Percentiles rank a stretch among this genome's conserved stretches.
These are phyloP conservation scores for Magnusiomyces paraingens DNA, from an alignment of 1,139 yeast species.

Conservation along the genomic window DNA sequence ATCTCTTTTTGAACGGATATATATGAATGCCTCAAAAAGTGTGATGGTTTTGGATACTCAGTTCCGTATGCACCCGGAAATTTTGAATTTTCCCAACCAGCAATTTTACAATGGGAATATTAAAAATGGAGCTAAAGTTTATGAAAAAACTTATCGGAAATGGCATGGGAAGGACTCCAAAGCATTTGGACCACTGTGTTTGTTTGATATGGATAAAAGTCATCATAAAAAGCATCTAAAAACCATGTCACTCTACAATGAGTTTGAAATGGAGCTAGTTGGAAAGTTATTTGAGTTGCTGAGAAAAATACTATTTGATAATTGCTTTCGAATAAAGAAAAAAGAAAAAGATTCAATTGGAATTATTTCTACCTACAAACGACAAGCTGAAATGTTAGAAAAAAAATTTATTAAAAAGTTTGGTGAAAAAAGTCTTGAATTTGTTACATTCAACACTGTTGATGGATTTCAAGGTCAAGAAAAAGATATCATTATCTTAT, in stretches of 20 bases:
- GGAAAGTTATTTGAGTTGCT: neutral
- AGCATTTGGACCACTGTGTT: too few relatives aligned
- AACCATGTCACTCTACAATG: neutral
- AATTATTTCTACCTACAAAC: neutral
- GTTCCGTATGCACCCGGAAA: conserved; percentile 95
- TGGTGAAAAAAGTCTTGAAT: too few relatives aligned
- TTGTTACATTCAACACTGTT: conserved; percentile 75
- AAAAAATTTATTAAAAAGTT: too few relatives aligned
- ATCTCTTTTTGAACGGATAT: conserved; percentile 81
- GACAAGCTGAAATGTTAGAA: too few relatives aligned
- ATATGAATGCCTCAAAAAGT: too few relatives aligned
- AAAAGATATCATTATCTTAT: conserved; percentile 85
- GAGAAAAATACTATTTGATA: neutral
- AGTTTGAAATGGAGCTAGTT: too few relatives aligned
- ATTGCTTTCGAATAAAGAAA: neutral
- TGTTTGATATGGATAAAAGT: neutral
- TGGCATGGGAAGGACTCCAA: too few relatives aligned
- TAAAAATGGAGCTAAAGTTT: conserved; percentile 9
- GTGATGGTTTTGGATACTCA: conserved; percentile 75
- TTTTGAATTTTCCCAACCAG: conserved; percentile 77
- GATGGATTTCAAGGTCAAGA: conserved; percentile 99
- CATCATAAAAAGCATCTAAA: neutral
- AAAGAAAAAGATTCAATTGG: too few relatives aligned
- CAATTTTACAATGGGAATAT: conserved; percentile 71
- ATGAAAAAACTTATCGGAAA: too few relatives aligned